Evolutionary conservation across 352 stramenopile genomes (phyloP).

Genomic region (Phytophthora capsici): DNA sequence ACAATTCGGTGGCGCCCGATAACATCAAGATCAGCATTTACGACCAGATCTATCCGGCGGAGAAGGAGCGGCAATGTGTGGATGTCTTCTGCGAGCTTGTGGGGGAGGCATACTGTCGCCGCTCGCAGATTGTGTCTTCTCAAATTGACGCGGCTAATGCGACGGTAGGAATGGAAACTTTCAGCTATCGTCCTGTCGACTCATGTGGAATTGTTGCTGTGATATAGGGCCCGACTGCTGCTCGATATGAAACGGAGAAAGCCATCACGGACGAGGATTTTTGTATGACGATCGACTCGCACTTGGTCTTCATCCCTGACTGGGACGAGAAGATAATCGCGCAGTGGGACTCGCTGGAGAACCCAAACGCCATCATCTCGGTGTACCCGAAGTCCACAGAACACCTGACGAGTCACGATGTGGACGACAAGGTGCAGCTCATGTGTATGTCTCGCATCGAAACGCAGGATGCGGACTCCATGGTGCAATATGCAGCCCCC

Average conservation of each 20-base stretch:
- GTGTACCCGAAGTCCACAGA: constrained; percentile 84
- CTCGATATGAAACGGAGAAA: constrained; percentile 79
- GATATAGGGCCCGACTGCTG: constrained; percentile 66
- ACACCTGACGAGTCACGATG: constrained; percentile 55
- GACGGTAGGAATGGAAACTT: constrained; percentile 38
- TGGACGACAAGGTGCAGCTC: constrained; percentile 69
- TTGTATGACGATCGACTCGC: constrained; percentile 82
- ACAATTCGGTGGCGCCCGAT: constrained; percentile 66
- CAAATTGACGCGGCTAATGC: constrained; percentile 76
- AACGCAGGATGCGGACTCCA: constrained; percentile 65
- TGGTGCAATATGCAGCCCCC: constrained; percentile 80
- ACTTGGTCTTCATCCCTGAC: constrained; percentile 76
- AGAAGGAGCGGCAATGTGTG: constrained; percentile 72
- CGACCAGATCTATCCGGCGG: constrained; percentile 73
- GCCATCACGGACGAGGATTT: constrained; percentile 83
- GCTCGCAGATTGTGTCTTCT: constrained; percentile 66
- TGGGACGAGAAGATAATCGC: constrained; percentile 80
- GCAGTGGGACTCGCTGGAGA: constrained; percentile 76
- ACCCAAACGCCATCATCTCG: constrained; percentile 81
- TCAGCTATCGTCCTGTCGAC: neutral
- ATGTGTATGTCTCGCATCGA: constrained; percentile 86
- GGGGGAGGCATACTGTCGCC: constrained; percentile 63
- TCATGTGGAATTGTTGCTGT: constrained; percentile 12
- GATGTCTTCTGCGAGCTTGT: constrained; percentile 76
- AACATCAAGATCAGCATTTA: constrained; percentile 69